A percentile compares a stretch with the other conserved stretches of the same genome.
Conservation (phyloP, 2,329 filamentous ascomycete genomes). For the Colletotrichum agaves region DNA sequence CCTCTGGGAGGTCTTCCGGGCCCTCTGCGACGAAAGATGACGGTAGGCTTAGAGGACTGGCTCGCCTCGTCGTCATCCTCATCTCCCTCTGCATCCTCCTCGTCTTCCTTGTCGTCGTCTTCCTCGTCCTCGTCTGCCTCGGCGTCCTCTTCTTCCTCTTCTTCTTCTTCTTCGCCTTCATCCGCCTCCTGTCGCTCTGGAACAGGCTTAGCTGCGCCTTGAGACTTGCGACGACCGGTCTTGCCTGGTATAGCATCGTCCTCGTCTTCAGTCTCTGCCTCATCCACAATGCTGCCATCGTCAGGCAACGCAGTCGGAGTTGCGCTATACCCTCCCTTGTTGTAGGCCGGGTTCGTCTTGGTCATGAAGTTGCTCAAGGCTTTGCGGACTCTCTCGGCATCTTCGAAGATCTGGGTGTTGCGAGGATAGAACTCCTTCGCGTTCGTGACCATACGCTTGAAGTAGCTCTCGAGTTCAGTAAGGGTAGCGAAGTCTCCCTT, state of each 20-base stretch:
- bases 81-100: conserved; percentile 45
- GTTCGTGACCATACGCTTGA: conserved; percentile 89
- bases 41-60: conserved; percentile 45
- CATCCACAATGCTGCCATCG: conserved; percentile 49
- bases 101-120: conserved; percentile 44
- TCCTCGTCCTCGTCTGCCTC: conserved; percentile 41
- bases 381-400: conserved; percentile 88
- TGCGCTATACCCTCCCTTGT: conserved; percentile 71
- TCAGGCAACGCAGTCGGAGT: conserved; percentile 78
- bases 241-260: conserved; percentile 38
- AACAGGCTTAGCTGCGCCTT: conserved; percentile 31
- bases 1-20: conserved; percentile 50
- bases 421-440: conserved; percentile 86
- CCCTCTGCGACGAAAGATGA: conserved; percentile 52
- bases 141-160: conserved; percentile 41
- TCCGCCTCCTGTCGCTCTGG: conserved; percentile 46
- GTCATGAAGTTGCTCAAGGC: conserved; percentile 89
- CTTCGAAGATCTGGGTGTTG: conserved; percentile 77
- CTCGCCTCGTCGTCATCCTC: conserved; percentile 47
- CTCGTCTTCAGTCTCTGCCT: conserved; percentile 31
- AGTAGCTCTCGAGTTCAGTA: conserved; percentile 81
- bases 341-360: conserved; percentile 86
- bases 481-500: conserved; percentile 75
- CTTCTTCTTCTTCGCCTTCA: conserved; percentile 42
- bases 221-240: conserved; percentile 25